Evolutionary conservation across 345 rosid species (phyloP).

Genomic region (Hibiscus syriacus): DNA sequence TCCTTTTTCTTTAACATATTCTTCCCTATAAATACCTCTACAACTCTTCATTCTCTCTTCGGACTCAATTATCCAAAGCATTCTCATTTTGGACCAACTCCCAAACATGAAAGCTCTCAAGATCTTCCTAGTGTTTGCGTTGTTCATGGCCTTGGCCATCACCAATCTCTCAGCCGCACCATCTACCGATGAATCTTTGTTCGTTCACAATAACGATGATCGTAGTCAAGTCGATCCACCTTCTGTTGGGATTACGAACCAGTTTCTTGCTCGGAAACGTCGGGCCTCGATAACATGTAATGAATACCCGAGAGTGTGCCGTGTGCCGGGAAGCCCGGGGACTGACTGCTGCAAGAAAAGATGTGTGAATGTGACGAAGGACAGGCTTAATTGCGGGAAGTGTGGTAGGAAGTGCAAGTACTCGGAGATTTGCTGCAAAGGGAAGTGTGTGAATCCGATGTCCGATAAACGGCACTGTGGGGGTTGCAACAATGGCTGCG

Average conservation of each 20-base stretch:
- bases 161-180: slow-evolving; percentile 4
- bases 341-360: slow-evolving; percentile 49
- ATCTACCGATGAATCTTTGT: too few species aligned
- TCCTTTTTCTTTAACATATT: too few species aligned
- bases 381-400: slow-evolving; percentile 38
- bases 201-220: neutral
- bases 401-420: slow-evolving; percentile 52
- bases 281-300: slow-evolving; percentile 29
- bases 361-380: slow-evolving; percentile 40
- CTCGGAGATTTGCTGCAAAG: slow-evolving; percentile 47
- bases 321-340: slow-evolving; percentile 40
- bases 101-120: slow-evolving; percentile 1
- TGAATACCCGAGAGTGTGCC: slow-evolving; percentile 40
- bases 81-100: neutral
- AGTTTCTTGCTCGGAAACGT: slow-evolving; percentile 13
- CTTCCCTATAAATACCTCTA: slow-evolving; percentile 2
- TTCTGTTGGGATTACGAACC: slow-evolving; percentile 10
- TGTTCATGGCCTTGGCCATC: slow-evolving; percentile 2
- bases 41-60: too few species aligned
- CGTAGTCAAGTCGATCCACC: neutral
- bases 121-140: neutral
- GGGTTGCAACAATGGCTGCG: slow-evolving; percentile 50
- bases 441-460: slow-evolving; percentile 52
- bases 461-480: slow-evolving; percentile 46
- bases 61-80: neutral